Conservation (phyloP, 2,329 filamentous ascomycete genomes). For the Pseudopithomyces maydicus region DNA sequence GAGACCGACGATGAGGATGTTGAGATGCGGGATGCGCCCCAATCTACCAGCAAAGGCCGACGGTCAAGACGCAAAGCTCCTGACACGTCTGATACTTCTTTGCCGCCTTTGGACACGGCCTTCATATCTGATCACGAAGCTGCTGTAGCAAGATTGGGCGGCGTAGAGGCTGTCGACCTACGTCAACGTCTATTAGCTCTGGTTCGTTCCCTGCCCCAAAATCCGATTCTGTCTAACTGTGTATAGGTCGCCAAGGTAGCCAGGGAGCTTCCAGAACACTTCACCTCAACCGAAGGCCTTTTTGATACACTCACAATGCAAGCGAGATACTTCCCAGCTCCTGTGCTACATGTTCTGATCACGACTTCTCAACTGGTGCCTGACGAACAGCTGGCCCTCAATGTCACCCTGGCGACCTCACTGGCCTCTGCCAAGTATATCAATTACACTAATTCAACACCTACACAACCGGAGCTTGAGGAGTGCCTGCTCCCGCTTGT, state of each 20-base stretch:
- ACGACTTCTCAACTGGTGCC: constrained; percentile 52
- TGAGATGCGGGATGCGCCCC: constrained; percentile 25
- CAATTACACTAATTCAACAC: constrained; percentile 28
- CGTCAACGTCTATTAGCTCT: constrained; percentile 68
- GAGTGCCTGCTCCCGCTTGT: constrained; percentile 28
- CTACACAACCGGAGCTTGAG: constrained; percentile 37
- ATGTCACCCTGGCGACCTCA: constrained; percentile 37
- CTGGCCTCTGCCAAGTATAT: constrained; percentile 30
- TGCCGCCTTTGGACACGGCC: constrained; percentile 10
- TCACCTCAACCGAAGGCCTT: constrained; percentile 60
- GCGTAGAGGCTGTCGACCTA: constrained; percentile 62
- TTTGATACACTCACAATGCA: constrained; percentile 62
- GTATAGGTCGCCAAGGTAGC: constrained; percentile 46
- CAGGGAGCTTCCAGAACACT: constrained; percentile 46
- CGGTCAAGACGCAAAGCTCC: constrained; percentile 9
- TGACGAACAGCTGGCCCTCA: constrained; percentile 55
- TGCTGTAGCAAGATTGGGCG: constrained; percentile 38
- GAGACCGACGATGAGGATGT: constrained; percentile 37
- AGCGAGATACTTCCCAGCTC: constrained; percentile 56
- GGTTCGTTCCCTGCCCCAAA: constrained; percentile 36
- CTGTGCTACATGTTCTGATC: constrained; percentile 62
- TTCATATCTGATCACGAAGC: constrained; percentile 14
- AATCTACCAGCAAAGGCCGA: constrained; percentile 1
- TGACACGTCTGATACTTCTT: constrained; percentile 8
- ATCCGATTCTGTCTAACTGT: constrained; percentile 19